Evolutionary conservation across 192 early-diverging fungal genomes (phyloP).

Genomic region (Chytriomyces sp.): DNA sequence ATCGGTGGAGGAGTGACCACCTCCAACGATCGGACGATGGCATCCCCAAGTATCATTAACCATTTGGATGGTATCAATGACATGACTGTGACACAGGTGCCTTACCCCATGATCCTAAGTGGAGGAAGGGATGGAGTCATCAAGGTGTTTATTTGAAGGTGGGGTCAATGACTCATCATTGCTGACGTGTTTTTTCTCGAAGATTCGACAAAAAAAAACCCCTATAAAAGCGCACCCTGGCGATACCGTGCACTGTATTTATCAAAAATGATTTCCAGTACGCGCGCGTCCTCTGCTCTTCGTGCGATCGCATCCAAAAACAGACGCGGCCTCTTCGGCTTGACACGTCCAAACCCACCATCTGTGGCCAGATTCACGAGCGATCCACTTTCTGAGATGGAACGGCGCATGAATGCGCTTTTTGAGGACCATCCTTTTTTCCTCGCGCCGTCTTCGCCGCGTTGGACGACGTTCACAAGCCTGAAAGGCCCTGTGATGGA

Average conservation of each 20-base stretch:
- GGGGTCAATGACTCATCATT: no score
- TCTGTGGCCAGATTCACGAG: no score
- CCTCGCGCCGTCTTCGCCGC: not conserved
- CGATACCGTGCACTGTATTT: no score
- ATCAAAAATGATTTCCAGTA: no score
- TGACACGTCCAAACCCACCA: no score
- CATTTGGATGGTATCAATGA: constrained; percentile 79
- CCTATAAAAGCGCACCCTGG: no score
- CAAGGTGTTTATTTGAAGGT: constrained; percentile 51
- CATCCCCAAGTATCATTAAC: constrained; percentile 41
- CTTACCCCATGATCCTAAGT: constrained; percentile 76
- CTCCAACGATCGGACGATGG: constrained; percentile 26
- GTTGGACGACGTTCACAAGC: not conserved
- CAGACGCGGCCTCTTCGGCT: no score
- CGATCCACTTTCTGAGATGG: not conserved
- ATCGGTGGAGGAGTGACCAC: not conserved
- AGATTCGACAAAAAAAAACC: no score
- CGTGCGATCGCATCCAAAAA: no score
- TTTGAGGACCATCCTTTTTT: not conserved
- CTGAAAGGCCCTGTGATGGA: constrained; percentile 33
- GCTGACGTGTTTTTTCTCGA: no score
- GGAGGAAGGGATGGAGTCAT: constrained; percentile 78
- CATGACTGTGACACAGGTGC: constrained; percentile 65
- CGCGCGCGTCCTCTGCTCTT: no score
- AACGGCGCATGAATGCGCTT: constrained; percentile 9